Base-by-base conservation (phyloP, 2,329 filamentous ascomycete species). In the Claviceps spartinae region DNA sequence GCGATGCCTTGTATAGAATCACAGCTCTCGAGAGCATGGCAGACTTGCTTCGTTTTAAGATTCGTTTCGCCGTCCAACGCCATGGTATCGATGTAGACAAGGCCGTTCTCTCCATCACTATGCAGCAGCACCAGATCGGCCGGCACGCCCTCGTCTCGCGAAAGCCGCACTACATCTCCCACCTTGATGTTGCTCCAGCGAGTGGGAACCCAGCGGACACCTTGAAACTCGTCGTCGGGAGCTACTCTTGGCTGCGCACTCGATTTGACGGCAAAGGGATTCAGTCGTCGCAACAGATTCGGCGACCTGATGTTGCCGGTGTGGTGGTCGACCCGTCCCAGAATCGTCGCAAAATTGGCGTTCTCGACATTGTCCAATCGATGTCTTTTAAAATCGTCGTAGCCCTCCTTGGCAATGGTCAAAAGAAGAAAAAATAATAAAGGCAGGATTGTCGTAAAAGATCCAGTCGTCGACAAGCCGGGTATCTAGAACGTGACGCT, bases 31-130 rank as follows among this genome's bases (percentile, higher is more conserved):
- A 84, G 71, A 1, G 79, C 75, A 5, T 79, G 75, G 3, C 85
- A 74, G 0, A 79, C 73, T 62, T 86, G 82, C 66, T 86, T 89
- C 64, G 76, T 85, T 67, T 91, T 90, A 24, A 91, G 72, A 56
- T 87, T 90, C 1, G 86, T 91, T 67, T 91, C 86, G 47, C 86
- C 86, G 58, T 91, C 86, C 8, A 91, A 69, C 2, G 86, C 86
- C 85, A 90, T 89, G 1, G 86, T 91, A 59, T 91, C 86, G 50
- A 90, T 79, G 59, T 86, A 95, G 0, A 90, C 90, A 49, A 93
- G 70, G 7, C 81, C 83, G 55, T 91, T 88, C 53, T 86, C 81
- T 13, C 86, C 88, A 51, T 81, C 78, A 2, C 86, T 86, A 61
- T 91, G 79, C 20, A 96, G 71, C 37, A 97, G 71, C 2, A 88